Evolutionary conservation across 768 basidiomycete genomes (phyloP).

Genomic region (Candolleomyces efflorescens): DNA sequence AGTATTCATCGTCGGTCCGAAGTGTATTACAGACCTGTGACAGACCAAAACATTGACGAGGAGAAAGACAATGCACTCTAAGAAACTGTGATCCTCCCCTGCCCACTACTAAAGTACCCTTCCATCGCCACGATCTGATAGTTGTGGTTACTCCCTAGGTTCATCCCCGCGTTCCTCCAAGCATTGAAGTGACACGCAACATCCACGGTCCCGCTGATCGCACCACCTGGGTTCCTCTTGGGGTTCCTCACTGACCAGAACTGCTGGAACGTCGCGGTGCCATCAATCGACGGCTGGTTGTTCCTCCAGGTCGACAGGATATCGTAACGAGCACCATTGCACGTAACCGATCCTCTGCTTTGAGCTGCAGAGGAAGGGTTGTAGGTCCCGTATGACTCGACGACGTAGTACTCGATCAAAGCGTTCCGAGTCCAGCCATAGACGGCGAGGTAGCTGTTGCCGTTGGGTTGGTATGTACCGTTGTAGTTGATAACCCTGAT

Average conservation of each 20-base stretch:
- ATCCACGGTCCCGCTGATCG: constrained; percentile 30
- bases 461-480: constrained; percentile 32
- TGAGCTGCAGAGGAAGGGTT: constrained; percentile 32
- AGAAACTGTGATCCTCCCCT: constrained; percentile 8
- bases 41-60: too few relatives aligned
- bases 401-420: constrained; percentile 46
- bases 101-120: constrained; percentile 37
- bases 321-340: constrained; percentile 38
- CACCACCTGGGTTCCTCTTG: constrained; percentile 16
- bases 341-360: constrained; percentile 33
- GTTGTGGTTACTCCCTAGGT: constrained; percentile 29
- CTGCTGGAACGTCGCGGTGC: constrained; percentile 41
- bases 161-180: constrained; percentile 34
- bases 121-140: constrained; percentile 48
- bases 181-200: constrained; percentile 40
- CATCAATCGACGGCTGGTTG: constrained; percentile 39
- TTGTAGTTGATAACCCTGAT: constrained; percentile 32
- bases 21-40: too few relatives aligned
- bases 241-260: constrained; percentile 40
- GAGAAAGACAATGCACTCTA: not conserved
- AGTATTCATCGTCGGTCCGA: too few relatives aligned
- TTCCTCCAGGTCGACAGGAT: constrained; percentile 32
- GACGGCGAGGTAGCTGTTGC: constrained; percentile 41
- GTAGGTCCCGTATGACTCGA: constrained; percentile 37
- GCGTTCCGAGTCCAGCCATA: constrained; percentile 44